These are phyloP conservation scores for Tetracladium marchalianum DNA, from an alignment of 495 filamentous ascomycete genomes.

Conservation along the genomic window DNA sequence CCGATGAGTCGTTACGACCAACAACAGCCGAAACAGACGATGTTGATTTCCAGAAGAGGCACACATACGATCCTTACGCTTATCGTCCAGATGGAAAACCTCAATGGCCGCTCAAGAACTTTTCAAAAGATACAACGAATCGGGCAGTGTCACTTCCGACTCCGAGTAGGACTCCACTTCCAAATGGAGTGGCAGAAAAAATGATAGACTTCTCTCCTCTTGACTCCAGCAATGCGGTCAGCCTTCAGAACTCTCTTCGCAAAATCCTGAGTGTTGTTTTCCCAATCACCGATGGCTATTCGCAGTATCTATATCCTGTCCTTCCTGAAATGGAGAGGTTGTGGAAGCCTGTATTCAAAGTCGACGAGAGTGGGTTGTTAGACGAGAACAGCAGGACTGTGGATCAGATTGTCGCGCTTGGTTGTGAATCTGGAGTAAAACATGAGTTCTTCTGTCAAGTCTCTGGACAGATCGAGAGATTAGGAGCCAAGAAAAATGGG, in stretches of 20 bases:
- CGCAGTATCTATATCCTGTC: slow-evolving; percentile 12
- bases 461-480: slow-evolving; percentile 17
- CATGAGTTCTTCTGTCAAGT: slow-evolving; percentile 17
- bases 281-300: slow-evolving; percentile 8
- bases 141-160: slow-evolving; percentile 3
- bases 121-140: neutral
- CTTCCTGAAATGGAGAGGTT: slow-evolving; percentile 12
- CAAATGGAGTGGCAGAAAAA: slow-evolving; percentile 1
- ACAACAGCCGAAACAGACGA: slow-evolving; percentile 4
- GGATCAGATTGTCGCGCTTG: slow-evolving; percentile 22
- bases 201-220: slow-evolving; percentile 9
- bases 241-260: slow-evolving; percentile 14
- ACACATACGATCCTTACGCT: slow-evolving; percentile 8
- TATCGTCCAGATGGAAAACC: neutral
- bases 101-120: neutral
- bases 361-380: slow-evolving; percentile 11
- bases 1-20: no score
- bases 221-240: slow-evolving; percentile 4
- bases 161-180: slow-evolving; percentile 4
- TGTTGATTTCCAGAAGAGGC: neutral
- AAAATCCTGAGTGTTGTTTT: slow-evolving; percentile 9
- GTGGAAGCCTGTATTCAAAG: slow-evolving; percentile 20
- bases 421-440: slow-evolving; percentile 20
- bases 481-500: slow-evolving; percentile 19
- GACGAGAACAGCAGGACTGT: slow-evolving; percentile 15